These are phyloP conservation scores for Sordaria brevicollis DNA, from an alignment of 495 filamentous ascomycete species.

Conservation along the genomic window DNA sequence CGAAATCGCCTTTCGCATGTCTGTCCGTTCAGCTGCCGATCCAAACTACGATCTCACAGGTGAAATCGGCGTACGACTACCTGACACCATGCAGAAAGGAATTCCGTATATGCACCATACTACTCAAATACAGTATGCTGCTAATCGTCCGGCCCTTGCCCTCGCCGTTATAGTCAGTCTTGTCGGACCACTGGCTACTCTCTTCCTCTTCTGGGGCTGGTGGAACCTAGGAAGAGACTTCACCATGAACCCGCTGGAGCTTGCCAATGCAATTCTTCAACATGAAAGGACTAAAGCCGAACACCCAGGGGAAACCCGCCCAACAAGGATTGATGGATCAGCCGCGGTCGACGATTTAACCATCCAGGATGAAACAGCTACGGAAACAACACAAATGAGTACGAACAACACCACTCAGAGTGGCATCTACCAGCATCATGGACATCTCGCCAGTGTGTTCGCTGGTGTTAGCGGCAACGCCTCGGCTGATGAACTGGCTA, in stretches of 20 bases:
- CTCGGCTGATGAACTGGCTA: neutral
- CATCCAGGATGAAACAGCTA: neutral
- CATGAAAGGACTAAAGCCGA: neutral
- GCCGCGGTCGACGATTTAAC: neutral
- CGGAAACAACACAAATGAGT: neutral
- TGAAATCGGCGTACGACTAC: neutral
- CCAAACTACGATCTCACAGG: accelerated
- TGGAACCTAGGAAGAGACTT: neutral
- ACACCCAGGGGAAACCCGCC: neutral
- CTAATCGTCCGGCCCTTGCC: neutral
- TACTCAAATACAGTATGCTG: neutral
- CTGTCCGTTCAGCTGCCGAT: neutral
- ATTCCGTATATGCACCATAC: accelerated
- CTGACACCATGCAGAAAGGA: neutral
- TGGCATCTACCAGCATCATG: neutral
- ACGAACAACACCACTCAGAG: neutral
- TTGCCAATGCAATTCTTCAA: neutral
- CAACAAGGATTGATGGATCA: neutral
- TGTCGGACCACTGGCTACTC: neutral
- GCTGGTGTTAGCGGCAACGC: neutral
- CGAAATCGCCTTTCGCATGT: too few relatives aligned
- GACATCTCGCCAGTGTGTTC: neutral
- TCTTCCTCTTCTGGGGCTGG: neutral
- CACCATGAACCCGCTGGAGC: neutral
- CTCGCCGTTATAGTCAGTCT: neutral